Base-by-base conservation (phyloP, 441 rosid genomes). In the Omphalea diandra region DNA sequence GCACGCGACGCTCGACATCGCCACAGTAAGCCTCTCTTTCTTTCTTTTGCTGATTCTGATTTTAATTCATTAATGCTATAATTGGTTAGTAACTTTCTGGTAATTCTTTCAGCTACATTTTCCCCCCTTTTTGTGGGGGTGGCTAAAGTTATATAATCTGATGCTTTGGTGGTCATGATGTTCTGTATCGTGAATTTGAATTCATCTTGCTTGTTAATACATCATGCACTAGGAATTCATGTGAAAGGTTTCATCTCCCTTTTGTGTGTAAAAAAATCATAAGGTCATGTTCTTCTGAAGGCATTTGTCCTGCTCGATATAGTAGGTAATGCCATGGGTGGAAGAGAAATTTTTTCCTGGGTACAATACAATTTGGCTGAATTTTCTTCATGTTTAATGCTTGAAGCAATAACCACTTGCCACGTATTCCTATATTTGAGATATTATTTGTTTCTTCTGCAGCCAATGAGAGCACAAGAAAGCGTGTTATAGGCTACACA, bases 381-480 rank as follows among this genome's bases (percentile, higher is more conserved):
- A 32, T 2, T 46, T 64, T 46, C 3, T 12, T 65, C 22, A 4
- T 44, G 29, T 46, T 18, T 24, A 4, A 27, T 64, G 68, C 4
- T 49, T 22, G 31, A 15, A n/a, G 11, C 7, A 40, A 7, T 71
- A 15, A 8, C 68, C 38, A 54, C 11, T 55, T 66, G 56, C 33
- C 54, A 27, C 46, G 15, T 24, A 18, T 53, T 27, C 3, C 31
- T 46, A n/a, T 62, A 35, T 11, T 17, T 38, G 20, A 9, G 2
- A 0, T 41, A 43, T 56, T 40, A 29, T 57, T 36, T 72, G 14
- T 63, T 74, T 76, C 60, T 61, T 33, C 36, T 77, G 87, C 95
- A 92, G 99, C 98, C 11, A 95, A 89, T 58, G 99, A 95, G 80
- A 95, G 99, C 85, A 93, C 98, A 17, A 73, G 94, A 50, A 89